These are phyloP conservation scores for Lactarius vividus DNA, from an alignment of 768 basidiomycete species.

Conservation along the genomic window DNA sequence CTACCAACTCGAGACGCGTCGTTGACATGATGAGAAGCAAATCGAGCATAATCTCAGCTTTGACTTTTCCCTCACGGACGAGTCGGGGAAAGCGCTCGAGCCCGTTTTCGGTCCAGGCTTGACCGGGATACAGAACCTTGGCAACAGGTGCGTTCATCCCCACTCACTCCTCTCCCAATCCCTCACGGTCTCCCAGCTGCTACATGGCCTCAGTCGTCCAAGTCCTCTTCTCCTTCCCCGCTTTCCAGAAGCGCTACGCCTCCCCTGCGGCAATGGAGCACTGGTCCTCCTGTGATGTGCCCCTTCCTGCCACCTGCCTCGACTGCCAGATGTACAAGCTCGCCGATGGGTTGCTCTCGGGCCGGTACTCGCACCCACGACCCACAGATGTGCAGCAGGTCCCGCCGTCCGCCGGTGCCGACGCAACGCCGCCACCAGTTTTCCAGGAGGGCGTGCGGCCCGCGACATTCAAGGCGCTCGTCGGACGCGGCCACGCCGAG, in stretches of 20 bases:
- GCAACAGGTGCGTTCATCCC: constrained; percentile 62
- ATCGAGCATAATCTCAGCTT: constrained; percentile 95
- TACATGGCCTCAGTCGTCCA: constrained; percentile 97
- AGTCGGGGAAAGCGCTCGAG: constrained; percentile 82
- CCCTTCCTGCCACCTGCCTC: constrained; percentile 79
- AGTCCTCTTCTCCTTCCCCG: constrained; percentile 73
- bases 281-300: constrained; percentile 56
- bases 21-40: constrained; percentile 52
- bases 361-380: constrained; percentile 76
- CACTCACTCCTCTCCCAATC: background rate
- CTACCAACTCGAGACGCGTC: background rate
- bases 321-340: constrained; percentile 95
- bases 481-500: constrained; percentile 91
- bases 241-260: constrained; percentile 74
- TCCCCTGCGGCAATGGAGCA: constrained; percentile 46
- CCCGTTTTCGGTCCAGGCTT: constrained; percentile 87
- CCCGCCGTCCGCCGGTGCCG: constrained; percentile 23
- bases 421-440: constrained; percentile 37
- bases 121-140: constrained; percentile 89
- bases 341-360: constrained; percentile 88
- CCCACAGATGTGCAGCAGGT: constrained; percentile 30
- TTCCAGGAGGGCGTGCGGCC: constrained; percentile 89
- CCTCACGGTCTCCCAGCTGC: constrained; percentile 53
- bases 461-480: constrained; percentile 77
- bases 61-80: constrained; percentile 87